These are phyloP conservation scores for Amanita exitialis DNA, from an alignment of 768 basidiomycete species.

Conservation along the genomic window DNA sequence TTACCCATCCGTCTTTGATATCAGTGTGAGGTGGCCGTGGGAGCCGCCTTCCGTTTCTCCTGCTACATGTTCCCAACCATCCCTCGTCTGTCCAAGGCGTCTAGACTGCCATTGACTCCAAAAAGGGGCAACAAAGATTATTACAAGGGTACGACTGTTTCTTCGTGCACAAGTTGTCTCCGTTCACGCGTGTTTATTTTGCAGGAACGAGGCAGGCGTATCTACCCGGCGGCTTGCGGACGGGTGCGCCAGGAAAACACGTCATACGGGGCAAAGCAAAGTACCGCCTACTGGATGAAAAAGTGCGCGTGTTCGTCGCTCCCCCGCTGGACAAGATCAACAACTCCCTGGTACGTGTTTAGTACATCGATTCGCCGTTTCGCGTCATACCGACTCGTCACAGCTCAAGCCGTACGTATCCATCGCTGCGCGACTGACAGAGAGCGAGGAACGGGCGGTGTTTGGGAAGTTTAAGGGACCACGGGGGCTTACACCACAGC, in stretches of 20 bases:
- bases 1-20: constrained; percentile 1
- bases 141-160: constrained; percentile 73
- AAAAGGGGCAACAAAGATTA: constrained; percentile 93
- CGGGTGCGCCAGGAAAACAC: constrained; percentile 83
- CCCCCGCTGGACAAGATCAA: constrained; percentile 60
- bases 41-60: not conserved
- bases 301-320: constrained; percentile 78
- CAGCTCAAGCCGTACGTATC: constrained; percentile 70
- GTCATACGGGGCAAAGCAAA: constrained; percentile 69
- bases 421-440: constrained; percentile 28
- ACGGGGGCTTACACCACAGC: constrained; percentile 31
- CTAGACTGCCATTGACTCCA: constrained; percentile 69
- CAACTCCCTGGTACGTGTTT: constrained; percentile 39
- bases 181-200: not conserved
- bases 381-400: not conserved
- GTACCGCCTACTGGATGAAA: constrained; percentile 72
- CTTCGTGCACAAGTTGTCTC: not conserved
- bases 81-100: constrained; percentile 72
- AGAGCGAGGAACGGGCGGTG: constrained; percentile 22
- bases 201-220: constrained; percentile 76
- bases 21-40: not conserved
- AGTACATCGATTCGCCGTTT: not conserved
- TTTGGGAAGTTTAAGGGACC: constrained; percentile 28
- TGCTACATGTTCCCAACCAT: constrained; percentile 57
- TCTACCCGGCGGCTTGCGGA: constrained; percentile 77